Base-by-base conservation (phyloP, 768 basidiomycete species). In the Strobilomyces echinocephalus region DNA sequence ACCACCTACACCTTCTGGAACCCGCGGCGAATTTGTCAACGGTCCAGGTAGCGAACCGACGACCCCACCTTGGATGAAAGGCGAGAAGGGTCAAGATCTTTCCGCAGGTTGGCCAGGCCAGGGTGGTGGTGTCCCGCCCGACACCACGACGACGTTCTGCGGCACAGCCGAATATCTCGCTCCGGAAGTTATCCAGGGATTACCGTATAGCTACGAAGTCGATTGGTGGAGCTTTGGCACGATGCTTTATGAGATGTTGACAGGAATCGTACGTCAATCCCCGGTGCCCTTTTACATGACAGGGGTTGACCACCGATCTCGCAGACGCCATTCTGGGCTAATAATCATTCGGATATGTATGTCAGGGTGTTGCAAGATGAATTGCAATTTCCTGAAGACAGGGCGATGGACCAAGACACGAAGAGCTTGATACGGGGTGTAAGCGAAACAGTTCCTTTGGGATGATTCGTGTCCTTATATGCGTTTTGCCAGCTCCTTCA, bases 191-290 rank as follows among this genome's bases (percentile, higher is more conserved):
- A 92, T 98, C 60, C 89, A 92, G 63, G 91, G 94, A 1, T 69
- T 88, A 61, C 80, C 85, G 18, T 95, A 98, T 66, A 86, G 87
- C 59, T 98, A 93, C 64, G 91, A 94, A 60, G 92, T 95, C 20
- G 95, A 98, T 68, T 95, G 93, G 91, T 99, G 94, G 95, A 91
- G 88, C 59, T 88, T 95, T 63, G 95, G 95, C 34, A 97, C 95
- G 57, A 95, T 98, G 89, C 73, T 98, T 55, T 93, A 91, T 68
- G 95, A 98, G 75, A 95, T 97, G 88, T 74, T 98, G 72, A 90
- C 91, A 36, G 95, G 95, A 26, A 88, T 95, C 59, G 94, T 95
- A 70, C 83, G 41, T 54, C 44, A 26, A 49, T 34, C 35, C 33
- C 1, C 20, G 18, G 11, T 31, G 54, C 34, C 46, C 63, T 43